Conservation (phyloP, 768 basidiomycete genomes). For the Suillus occidentalis region DNA sequence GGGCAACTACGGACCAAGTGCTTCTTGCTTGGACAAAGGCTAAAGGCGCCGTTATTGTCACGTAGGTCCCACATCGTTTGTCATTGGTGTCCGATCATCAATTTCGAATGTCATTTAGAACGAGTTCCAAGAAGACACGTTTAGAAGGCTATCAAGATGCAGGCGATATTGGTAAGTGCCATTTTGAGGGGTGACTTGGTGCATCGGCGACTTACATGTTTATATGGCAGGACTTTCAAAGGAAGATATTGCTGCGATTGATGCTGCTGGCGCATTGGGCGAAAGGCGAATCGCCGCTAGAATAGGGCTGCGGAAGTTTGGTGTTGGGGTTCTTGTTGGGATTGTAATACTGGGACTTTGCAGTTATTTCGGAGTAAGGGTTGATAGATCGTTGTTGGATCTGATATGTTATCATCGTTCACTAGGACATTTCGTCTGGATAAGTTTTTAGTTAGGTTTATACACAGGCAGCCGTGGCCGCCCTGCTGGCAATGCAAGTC, state of each 20-base stretch:
- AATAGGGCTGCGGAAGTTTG: slow-evolving; percentile 8
- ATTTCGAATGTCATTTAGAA: slow-evolving; percentile 32
- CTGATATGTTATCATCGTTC: neutral
- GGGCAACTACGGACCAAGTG: slow-evolving; percentile 62
- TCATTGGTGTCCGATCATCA: neutral
- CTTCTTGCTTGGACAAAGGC: slow-evolving; percentile 71
- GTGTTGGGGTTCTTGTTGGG: slow-evolving; percentile 9
- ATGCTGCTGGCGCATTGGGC: slow-evolving; percentile 48
- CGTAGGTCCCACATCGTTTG: slow-evolving; percentile 37
- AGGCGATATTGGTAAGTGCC: slow-evolving; percentile 56
- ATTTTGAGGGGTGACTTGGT: neutral
- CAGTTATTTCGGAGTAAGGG: slow-evolving; percentile 11
- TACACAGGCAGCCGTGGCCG: neutral
- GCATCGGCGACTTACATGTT: neutral
- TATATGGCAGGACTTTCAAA: slow-evolving; percentile 43
- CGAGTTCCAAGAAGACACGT: slow-evolving; percentile 64
- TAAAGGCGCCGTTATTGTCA: slow-evolving; percentile 66
- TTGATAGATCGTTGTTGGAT: neutral
- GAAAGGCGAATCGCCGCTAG: slow-evolving; percentile 11
- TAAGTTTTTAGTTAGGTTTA: neutral
- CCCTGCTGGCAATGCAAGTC: neutral
- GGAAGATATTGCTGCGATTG: slow-evolving; percentile 55
- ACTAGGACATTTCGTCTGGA: neutral
- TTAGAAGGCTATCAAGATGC: slow-evolving; percentile 68
- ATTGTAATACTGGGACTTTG: slow-evolving; percentile 11